Base-by-base conservation (phyloP, 805 yeast genomes). In the Wickerhamomyces bisporus region DNA sequence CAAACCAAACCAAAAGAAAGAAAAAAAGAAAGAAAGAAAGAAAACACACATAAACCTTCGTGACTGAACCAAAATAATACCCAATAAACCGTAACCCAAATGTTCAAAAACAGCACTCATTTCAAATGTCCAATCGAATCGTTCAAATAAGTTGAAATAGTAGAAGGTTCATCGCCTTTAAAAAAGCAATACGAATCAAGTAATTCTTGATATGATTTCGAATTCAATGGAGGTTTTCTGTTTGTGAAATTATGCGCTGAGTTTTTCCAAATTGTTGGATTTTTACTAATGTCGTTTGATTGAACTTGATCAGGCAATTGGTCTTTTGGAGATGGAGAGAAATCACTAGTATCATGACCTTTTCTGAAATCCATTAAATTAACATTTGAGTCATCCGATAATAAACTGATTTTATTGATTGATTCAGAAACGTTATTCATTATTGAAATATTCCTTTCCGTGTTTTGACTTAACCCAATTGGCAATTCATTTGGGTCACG, bases 161-260 rank as follows among this genome's bases (percentile, higher is more conserved):
- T 30, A 7, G 17, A 19, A 19, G 32, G 32, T 19, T 18, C 32
- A 19, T 30, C 43, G 18, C 71, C 58, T 42, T 66, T 61, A 49
- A 73, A 79, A 48, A 80, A 80, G 47, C 86, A 80, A 49, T 75
- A 80, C 21, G 73, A 70, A 34, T 78, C 77, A 36, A 80, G 57
- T 16, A 79, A 57, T 41, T 77, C 75, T 45, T 73, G 70, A 49
- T 79, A 79, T 1, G 77, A 64, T 47, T 71, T 68, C 5, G 81
- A 70, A 47, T 75, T 66, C 37, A 72, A 57, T 12, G 56, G 48
- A 3, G 70, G 68, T 37, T 60, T 55, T n/a, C 34, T 39, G 20
- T 49, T 39, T 14, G 34, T 26, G 14, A 15, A 7, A 6, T 24
- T 20, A 10, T 6, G 28, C n/a, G n/a, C n/a, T n/a, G n/a, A n/a